A percentile compares a stretch with the other conserved stretches of the same genome.
Conservation (phyloP, 495 filamentous ascomycete genomes). For the Peziza echinospora region DNA sequence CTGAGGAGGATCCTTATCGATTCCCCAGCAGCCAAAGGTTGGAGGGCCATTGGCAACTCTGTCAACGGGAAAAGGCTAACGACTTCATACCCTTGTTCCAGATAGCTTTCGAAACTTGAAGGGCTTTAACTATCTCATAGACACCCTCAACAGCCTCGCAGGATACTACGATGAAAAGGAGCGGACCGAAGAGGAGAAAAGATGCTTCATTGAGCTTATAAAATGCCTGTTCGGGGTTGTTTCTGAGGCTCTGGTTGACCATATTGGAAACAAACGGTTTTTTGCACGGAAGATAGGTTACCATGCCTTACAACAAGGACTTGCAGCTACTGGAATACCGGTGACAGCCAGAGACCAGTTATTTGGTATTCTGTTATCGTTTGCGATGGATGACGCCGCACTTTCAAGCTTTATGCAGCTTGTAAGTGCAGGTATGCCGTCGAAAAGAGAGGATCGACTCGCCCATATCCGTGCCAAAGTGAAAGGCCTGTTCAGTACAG, state of each 20-base stretch:
- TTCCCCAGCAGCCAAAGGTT: constrained; percentile 20
- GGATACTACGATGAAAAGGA: constrained; percentile 48
- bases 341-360: constrained; percentile 46
- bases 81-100: too few relatives aligned
- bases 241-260: constrained; percentile 52
- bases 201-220: constrained; percentile 42
- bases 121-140: constrained; percentile 57
- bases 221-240: constrained; percentile 49
- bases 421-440: constrained; percentile 9
- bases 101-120: constrained; percentile 66
- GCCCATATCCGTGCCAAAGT: constrained; percentile 24
- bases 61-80: too few relatives aligned
- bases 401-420: constrained; percentile 21
- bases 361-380: constrained; percentile 67
- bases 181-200: constrained; percentile 35
- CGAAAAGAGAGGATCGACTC: constrained; percentile 14
- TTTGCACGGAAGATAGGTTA: constrained; percentile 60
- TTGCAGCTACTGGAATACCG: constrained; percentile 36
- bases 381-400: constrained; percentile 49
- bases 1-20: constrained; percentile 18
- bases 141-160: constrained; percentile 42
- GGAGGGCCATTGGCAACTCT: constrained; percentile 20
- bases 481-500: constrained; percentile 28
- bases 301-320: constrained; percentile 47
- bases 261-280: constrained; percentile 70